Percentiles rank a stretch among this genome's conserved stretches.
phyloP scores from a whole-genome alignment of 2,329 filamentous ascomycete species.

The Pseudofabraea citricarpa region DNA sequence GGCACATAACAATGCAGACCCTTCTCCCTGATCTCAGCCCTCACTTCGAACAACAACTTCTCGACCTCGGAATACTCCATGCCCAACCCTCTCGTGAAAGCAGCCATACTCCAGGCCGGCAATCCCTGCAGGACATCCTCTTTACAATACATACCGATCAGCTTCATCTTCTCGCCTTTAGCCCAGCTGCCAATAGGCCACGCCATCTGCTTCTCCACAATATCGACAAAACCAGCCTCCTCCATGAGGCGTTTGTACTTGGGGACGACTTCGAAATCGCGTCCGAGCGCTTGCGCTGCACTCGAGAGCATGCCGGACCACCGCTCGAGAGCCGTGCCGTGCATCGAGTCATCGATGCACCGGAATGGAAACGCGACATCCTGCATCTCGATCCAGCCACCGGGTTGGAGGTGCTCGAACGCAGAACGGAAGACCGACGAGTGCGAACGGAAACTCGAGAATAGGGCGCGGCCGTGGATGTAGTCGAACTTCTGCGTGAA shows the following conservation, averaged over 20 bases:
- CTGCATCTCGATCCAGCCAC: constrained; percentile 26
- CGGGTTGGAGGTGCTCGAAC: constrained; percentile 5
- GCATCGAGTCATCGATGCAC: constrained; percentile 2
- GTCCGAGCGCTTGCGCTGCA: not conserved
- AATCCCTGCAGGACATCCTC: constrained; percentile 2
- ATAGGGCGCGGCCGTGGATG: constrained; percentile 49
- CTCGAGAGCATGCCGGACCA: not conserved
- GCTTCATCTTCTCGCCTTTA: constrained; percentile 29
- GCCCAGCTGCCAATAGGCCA: constrained; percentile 37
- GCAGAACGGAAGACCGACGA: constrained; percentile 21
- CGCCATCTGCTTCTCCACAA: constrained; percentile 33
- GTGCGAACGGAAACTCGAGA: constrained; percentile 51
- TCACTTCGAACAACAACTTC: constrained; percentile 24
- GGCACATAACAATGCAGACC: constrained; percentile 20
- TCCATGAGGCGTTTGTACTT: constrained; percentile 2
- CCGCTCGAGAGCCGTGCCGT: constrained; percentile 12
- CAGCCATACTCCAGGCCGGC: constrained; percentile 16
- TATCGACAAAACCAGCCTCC: constrained; percentile 10
- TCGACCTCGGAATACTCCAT: constrained; percentile 26
- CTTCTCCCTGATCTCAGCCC: constrained; percentile 24
- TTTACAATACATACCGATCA: constrained; percentile 26
- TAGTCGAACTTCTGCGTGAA: constrained; percentile 44
- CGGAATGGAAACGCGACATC: constrained; percentile 9
- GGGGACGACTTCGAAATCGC: not conserved
- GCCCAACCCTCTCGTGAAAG: constrained; percentile 16